Evolutionary conservation across 129 eudicot species (phyloP), one percentile per base, ranked within the genome.

Genomic region (Solidago caesia): DNA sequence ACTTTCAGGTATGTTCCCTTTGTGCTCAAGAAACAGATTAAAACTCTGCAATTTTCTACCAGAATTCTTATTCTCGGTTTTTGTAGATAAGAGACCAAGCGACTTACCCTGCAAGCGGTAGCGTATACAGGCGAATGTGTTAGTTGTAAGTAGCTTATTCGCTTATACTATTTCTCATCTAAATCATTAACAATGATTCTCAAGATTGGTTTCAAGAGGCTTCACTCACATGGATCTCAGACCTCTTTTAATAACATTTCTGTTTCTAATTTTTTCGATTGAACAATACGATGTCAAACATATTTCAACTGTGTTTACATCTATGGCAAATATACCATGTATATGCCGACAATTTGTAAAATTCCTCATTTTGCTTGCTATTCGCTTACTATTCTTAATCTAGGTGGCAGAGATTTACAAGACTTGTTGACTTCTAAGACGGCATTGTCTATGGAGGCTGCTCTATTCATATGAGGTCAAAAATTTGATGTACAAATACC

Each of bases 1-100:
- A 73, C 77, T 43, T 77, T 15, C 86, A 85, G 92, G 92, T 85
- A 85, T 42, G 63, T 46, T 73, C 14, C 60, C 6, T 47, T 8
- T 9, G 44, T 7, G 8, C 14, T 14, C 61, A 21, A 47, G 26
- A 45, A n/a, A 73, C 33, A 73, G 11, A n/a, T 13, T 29, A 59
- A 25, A 51, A 64, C 8, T 27, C 4, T 0, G 15, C 42, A 65
- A 4, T 2, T 45, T 16, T 73, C 3, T 73, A 58, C 43, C 42
- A 62, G 2, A 14, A 15, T 39, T 29, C 43, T 26, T 13, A 5
- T 4, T 43, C 3, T 29, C 52, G 2, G 61, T 11, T 64, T 74
- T 77, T 77, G 80, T 82, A 86, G 91, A 62, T 63, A 61, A 78
- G 87, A 78, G 86, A 81, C 58, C 79, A 68, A 56, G 52, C 73